Percentiles rank a stretch among this genome's conserved stretches.
These are phyloP conservation scores for Ophiostoma ulmi DNA, from an alignment of 2,329 filamentous ascomycete genomes.

Conservation along the genomic window DNA sequence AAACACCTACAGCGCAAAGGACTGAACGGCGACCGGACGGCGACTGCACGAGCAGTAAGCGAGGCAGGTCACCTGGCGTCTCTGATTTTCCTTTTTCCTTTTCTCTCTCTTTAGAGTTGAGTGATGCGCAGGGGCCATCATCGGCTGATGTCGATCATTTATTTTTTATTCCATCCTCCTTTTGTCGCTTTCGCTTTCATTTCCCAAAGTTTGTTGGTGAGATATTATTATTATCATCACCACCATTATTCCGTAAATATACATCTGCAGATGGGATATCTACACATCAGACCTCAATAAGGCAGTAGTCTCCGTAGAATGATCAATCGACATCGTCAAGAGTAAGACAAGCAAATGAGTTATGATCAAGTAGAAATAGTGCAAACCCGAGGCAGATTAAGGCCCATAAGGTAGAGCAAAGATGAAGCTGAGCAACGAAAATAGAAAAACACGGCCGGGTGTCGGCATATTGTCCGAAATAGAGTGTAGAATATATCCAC, in stretches of 20 bases:
- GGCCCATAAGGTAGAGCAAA: background rate
- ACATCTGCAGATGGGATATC: too few relatives aligned
- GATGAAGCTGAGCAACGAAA: background rate
- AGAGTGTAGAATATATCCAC: background rate
- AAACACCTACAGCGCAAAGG: too few relatives aligned
- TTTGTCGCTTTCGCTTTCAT: background rate
- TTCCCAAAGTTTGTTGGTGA: background rate
- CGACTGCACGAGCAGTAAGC: background rate
- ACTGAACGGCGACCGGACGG: background rate
- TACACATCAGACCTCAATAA: too few relatives aligned
- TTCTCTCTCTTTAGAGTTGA: background rate
- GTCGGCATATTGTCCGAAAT: background rate
- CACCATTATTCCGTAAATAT: too few relatives aligned
- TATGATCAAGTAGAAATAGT: background rate
- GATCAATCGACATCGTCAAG: background rate
- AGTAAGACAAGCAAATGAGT: too few relatives aligned
- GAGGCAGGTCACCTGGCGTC: slow-evolving; percentile 1
- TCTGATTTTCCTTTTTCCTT: background rate
- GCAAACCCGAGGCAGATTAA: background rate
- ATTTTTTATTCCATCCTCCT: background rate
- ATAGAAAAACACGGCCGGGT: background rate
- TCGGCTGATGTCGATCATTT: slow-evolving; percentile 3
- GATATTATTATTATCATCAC: too few relatives aligned
- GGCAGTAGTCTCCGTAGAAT: too few relatives aligned
- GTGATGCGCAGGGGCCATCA: background rate